A percentile compares a stretch with the other conserved stretches of the same genome.
These are phyloP conservation scores for Gonapodya prolifera DNA, from an alignment of 192 early-diverging fungal genomes.

Conservation along the genomic window DNA sequence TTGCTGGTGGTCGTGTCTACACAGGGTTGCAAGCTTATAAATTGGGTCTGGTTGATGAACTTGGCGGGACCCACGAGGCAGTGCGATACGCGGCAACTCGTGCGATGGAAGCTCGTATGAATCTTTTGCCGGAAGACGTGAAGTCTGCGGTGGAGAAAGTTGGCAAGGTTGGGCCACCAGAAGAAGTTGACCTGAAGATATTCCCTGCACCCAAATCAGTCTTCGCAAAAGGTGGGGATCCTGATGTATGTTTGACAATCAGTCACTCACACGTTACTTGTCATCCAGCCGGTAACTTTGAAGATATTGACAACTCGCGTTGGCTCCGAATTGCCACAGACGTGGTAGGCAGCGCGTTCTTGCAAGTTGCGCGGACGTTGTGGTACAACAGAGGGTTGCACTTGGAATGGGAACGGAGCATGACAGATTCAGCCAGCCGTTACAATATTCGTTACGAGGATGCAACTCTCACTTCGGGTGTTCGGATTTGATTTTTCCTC, in stretches of 20 bases:
- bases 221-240: background rate
- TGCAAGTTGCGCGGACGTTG: background rate
- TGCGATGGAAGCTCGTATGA: background rate
- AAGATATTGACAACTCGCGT: background rate
- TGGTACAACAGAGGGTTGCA: background rate
- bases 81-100: background rate
- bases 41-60: slow-evolving; percentile 47
- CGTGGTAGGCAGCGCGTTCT: background rate
- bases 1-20: slow-evolving; percentile 52
- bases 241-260: background rate
- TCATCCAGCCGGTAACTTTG: background rate
- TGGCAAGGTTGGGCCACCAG: background rate
- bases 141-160: background rate
- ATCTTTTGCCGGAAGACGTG: background rate
- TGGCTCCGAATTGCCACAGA: background rate
- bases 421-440: background rate
- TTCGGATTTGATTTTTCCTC: background rate
- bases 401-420: background rate
- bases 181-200: background rate
- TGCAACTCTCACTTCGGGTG: background rate
- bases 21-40: slow-evolving; percentile 41
- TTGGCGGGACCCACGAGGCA: slow-evolving; percentile 37
- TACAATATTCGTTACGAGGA: background rate
- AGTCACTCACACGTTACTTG: background rate
- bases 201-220: background rate